Conservation (phyloP, 768 basidiomycete genomes). For the Tylopilus balloui region DNA sequence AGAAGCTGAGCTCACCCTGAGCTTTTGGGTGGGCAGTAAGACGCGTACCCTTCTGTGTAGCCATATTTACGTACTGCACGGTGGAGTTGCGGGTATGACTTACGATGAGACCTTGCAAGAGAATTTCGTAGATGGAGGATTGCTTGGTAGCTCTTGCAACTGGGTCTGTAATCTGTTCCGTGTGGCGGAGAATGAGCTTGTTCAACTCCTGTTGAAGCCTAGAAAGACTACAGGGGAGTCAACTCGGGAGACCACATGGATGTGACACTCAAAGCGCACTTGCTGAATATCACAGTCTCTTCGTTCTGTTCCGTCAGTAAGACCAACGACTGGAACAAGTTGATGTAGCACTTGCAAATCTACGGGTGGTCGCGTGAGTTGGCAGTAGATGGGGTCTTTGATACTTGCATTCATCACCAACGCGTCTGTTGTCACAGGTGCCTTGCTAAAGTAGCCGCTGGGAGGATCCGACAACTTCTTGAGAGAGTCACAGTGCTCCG, state of each 20-base stretch:
- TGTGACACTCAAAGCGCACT: slow-evolving; percentile 48
- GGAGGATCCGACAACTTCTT: slow-evolving; percentile 78
- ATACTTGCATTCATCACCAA: slow-evolving; percentile 55
- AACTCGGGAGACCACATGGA: background rate
- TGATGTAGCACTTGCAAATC: slow-evolving; percentile 76
- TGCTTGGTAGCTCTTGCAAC: slow-evolving; percentile 63
- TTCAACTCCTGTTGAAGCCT: slow-evolving; percentile 83
- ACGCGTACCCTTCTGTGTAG: slow-evolving; percentile 55
- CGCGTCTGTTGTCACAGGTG: slow-evolving; percentile 61
- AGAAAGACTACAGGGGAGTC: slow-evolving; percentile 51
- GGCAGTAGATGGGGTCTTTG: background rate
- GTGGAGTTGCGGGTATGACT: slow-evolving; percentile 26
- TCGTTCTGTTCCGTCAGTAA: slow-evolving; percentile 78
- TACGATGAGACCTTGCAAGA: slow-evolving; percentile 76
- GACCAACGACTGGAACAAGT: slow-evolving; percentile 79
- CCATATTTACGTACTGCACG: background rate
- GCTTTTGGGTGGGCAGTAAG: slow-evolving; percentile 77
- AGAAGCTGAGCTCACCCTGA: slow-evolving; percentile 82
- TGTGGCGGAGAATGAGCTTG: slow-evolving; percentile 70
- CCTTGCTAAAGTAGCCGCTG: slow-evolving; percentile 59
- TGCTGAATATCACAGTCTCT: slow-evolving; percentile 95
- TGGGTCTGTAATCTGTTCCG: slow-evolving; percentile 58
- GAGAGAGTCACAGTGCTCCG: slow-evolving; percentile 75
- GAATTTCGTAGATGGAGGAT: slow-evolving; percentile 66
- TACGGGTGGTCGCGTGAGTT: slow-evolving; percentile 14